Evolutionary conservation across 139 green algal genomes (phyloP).

Genomic region (Chlorella sp.): DNA sequence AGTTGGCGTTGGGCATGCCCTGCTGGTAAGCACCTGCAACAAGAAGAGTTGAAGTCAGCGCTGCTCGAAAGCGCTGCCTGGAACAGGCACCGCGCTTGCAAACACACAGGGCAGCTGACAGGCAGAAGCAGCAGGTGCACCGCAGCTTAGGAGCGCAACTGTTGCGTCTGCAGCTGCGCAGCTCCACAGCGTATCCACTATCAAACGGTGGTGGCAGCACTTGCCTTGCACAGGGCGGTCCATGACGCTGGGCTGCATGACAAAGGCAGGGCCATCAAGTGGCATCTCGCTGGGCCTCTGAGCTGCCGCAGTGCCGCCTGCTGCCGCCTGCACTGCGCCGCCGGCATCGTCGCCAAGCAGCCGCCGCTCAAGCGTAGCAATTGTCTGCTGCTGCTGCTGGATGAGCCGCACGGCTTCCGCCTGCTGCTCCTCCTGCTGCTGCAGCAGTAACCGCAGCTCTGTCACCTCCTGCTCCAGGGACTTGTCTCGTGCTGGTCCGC

Average conservation of each 20-base stretch:
- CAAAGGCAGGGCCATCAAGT: background rate
- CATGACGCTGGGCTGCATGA: slow-evolving; percentile 38
- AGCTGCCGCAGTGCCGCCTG: background rate
- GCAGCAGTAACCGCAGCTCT: background rate
- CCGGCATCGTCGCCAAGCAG: background rate
- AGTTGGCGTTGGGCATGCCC: slow-evolving; percentile 77
- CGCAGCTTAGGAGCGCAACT: too few relatives aligned
- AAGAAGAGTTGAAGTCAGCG: too few relatives aligned
- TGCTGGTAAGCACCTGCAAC: too few relatives aligned
- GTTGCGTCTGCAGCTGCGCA: too few relatives aligned
- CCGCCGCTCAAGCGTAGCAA: background rate
- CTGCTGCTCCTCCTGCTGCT: background rate
- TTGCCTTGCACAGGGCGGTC: slow-evolving; percentile 72
- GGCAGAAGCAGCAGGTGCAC: too few relatives aligned
- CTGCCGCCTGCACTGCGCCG: background rate
- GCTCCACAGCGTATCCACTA: too few relatives aligned
- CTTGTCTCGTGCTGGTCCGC: background rate
- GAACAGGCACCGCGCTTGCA: too few relatives aligned
- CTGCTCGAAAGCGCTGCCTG: too few relatives aligned
- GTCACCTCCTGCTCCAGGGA: background rate
- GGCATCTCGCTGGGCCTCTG: background rate
- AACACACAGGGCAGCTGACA: too few relatives aligned
- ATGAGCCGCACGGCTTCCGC: background rate
- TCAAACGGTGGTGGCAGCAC: too few relatives aligned
- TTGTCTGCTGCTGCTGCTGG: slow-evolving; percentile 2